Percentiles rank a stretch among this genome's conserved stretches.
Conservation (phyloP, 768 basidiomycete genomes). For the Xerocomellus intermedius region DNA sequence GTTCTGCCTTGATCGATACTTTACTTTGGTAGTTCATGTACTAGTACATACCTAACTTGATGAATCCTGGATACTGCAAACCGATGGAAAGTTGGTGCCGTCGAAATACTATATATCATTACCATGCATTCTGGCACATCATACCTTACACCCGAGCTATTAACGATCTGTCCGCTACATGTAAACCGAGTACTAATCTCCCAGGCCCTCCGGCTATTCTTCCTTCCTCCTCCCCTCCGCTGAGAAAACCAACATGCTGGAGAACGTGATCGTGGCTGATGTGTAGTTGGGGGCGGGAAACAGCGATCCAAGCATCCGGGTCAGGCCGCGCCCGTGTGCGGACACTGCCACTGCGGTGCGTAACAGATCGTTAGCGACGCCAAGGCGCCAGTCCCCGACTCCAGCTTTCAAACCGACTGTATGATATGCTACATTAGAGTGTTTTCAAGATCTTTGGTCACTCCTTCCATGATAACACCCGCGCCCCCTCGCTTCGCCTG, state of each 20-base stretch:
- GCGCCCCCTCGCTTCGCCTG: no score
- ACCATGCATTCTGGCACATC: not conserved
- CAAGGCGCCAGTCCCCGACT: constrained; percentile 29
- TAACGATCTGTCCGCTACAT: constrained; percentile 40
- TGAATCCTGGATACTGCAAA: no score
- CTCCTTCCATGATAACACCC: no score
- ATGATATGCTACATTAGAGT: no score
- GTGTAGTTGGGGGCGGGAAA: constrained; percentile 51
- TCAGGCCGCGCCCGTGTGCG: constrained; percentile 58
- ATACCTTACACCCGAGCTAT: not conserved
- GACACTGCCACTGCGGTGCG: no score
- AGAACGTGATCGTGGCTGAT: constrained; percentile 40
- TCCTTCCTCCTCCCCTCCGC: constrained; percentile 31
- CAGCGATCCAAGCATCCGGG: constrained; percentile 48
- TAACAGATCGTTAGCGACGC: no score
- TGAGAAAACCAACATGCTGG: constrained; percentile 38
- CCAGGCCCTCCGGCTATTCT: constrained; percentile 42
- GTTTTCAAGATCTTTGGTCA: no score
- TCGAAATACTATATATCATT: constrained; percentile 33
- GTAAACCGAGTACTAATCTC: constrained; percentile 57
- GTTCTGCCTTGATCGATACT: no score
- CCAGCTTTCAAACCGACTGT: no score
- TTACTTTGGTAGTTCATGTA: no score
- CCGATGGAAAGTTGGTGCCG: no score
- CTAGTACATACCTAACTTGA: no score